Evolutionary conservation across 2,329 filamentous ascomycete genomes (phyloP).

Genomic region (Trichoderma sp.): DNA sequence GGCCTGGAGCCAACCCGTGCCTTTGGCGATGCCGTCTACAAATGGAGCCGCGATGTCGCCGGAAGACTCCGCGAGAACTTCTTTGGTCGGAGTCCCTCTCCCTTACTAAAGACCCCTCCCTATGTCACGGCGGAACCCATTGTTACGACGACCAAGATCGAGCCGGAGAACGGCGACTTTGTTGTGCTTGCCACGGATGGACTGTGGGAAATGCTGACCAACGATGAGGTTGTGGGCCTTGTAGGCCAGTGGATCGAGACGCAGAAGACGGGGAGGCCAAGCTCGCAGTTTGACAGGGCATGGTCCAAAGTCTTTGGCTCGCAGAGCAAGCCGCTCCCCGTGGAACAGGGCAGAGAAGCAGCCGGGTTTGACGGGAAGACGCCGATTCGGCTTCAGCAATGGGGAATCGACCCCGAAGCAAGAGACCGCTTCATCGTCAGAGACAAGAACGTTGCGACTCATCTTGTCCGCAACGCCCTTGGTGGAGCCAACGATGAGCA

Average conservation of each 20-base stretch:
- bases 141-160: conserved; percentile 86
- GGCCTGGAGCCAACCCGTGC: conserved; percentile 89
- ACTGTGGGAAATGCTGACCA: conserved; percentile 98
- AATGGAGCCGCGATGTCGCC: conserved; percentile 86
- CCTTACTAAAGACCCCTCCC: conserved; percentile 81
- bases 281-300: conserved; percentile 64
- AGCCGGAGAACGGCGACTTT: conserved; percentile 88
- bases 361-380: conserved; percentile 62
- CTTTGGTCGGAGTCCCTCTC: conserved; percentile 77
- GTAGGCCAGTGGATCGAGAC: conserved; percentile 96
- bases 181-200: conserved; percentile 95
- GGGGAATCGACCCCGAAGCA: conserved; percentile 72
- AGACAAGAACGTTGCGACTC: conserved; percentile 94
- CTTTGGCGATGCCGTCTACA: conserved; percentile 95
- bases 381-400: conserved; percentile 86
- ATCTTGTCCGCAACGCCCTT: conserved; percentile 90
- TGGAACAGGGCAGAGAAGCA: conserved; percentile 60
- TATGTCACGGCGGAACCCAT: conserved; percentile 97
- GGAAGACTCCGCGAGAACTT: conserved; percentile 79
- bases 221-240: conserved; percentile 94
- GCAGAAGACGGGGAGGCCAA: conserved; percentile 52
- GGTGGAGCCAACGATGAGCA: conserved; percentile 93
- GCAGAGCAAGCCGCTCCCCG: conserved; percentile 59
- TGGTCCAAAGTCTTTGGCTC: conserved; percentile 66
- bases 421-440: conserved; percentile 86